These are phyloP conservation scores for Podila epigama DNA, from an alignment of 192 early-diverging fungal genomes.

Conservation along the genomic window DNA sequence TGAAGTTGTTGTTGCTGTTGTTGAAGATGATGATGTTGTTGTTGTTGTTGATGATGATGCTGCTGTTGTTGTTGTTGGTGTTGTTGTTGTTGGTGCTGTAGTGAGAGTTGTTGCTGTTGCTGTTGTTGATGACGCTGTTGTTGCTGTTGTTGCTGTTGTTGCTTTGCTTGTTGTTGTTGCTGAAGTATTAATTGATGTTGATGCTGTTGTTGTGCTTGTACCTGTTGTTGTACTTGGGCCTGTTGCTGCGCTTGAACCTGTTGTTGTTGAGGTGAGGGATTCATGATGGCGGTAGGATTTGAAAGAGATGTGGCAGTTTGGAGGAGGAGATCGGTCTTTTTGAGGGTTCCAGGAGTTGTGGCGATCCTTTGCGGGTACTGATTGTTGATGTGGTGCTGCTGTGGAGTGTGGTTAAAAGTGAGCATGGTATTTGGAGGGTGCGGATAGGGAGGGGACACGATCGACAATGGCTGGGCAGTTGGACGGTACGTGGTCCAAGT, in stretches of 20 bases:
- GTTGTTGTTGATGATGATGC: background rate
- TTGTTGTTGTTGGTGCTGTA: slow-evolving; percentile 1
- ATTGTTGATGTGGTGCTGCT: slow-evolving; percentile 46
- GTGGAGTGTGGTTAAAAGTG: slow-evolving; percentile 37
- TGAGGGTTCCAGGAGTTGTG: slow-evolving; percentile 9
- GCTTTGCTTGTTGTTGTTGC: background rate
- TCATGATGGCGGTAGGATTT: slow-evolving; percentile 1
- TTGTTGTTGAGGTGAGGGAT: slow-evolving; percentile 3
- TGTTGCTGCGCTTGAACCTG: slow-evolving; percentile 11
- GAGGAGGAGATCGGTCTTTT: slow-evolving; percentile 35
- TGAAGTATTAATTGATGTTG: slow-evolving; percentile 21
- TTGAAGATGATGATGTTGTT: background rate
- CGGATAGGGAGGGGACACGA: background rate
- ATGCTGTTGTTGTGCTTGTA: slow-evolving; percentile 22
- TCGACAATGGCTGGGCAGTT: background rate
- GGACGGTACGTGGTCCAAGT: background rate
- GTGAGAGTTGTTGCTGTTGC: slow-evolving; percentile 20
- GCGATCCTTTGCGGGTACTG: slow-evolving; percentile 34
- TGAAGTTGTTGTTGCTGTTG: slow-evolving; percentile 1
- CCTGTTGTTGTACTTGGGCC: slow-evolving; percentile 6
- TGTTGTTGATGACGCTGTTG: slow-evolving; percentile 28
- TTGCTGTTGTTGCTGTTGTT: slow-evolving; percentile 9
- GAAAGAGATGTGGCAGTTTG: slow-evolving; percentile 7
- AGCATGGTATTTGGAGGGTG: slow-evolving; percentile 28
- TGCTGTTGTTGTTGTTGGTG: slow-evolving; percentile 3